Percentiles rank a stretch among this genome's conserved stretches.
Conservation (phyloP, 192 early-diverging fungal species). For the Thamnidium elegans region DNA sequence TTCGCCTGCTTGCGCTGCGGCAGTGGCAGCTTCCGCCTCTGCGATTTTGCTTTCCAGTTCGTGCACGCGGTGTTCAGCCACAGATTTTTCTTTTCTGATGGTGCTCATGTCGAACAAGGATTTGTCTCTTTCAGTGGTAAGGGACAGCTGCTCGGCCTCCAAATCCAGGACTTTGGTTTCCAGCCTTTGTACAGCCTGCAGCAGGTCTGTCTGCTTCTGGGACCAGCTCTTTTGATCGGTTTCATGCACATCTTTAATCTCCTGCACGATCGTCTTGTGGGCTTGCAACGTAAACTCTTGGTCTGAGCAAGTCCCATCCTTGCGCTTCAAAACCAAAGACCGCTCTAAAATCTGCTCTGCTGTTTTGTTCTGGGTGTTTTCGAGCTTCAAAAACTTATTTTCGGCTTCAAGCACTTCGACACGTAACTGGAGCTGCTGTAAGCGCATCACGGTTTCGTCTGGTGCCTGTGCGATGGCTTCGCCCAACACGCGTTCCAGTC, state of each 20-base stretch:
- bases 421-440: slow-evolving; percentile 62
- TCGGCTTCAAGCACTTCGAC: slow-evolving; percentile 70
- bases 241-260: slow-evolving; percentile 23
- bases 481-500: slow-evolving; percentile 21
- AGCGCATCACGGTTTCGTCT: slow-evolving; percentile 35
- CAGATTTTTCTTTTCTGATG: slow-evolving; percentile 35
- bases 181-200: slow-evolving; percentile 7
- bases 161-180: slow-evolving; percentile 17
- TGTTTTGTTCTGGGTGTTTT: slow-evolving; percentile 59
- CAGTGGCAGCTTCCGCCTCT: slow-evolving; percentile 33
- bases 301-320: neutral
- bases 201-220: slow-evolving; percentile 2
- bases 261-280: slow-evolving; percentile 29
- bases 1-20: slow-evolving; percentile 23
- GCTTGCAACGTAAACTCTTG: slow-evolving; percentile 26
- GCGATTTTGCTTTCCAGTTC: slow-evolving; percentile 36
- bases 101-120: slow-evolving; percentile 29
- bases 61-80: slow-evolving; percentile 41
- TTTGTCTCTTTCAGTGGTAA: slow-evolving; percentile 36
- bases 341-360: slow-evolving; percentile 56
- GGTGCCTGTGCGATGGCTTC: slow-evolving; percentile 24
- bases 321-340: slow-evolving; percentile 21
- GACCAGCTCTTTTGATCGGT: slow-evolving; percentile 12
- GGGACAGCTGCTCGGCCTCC: slow-evolving; percentile 16
- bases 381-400: slow-evolving; percentile 64